Conservation (phyloP, 2,329 filamentous ascomycete species). For the Cercospora berteroae region DNA sequence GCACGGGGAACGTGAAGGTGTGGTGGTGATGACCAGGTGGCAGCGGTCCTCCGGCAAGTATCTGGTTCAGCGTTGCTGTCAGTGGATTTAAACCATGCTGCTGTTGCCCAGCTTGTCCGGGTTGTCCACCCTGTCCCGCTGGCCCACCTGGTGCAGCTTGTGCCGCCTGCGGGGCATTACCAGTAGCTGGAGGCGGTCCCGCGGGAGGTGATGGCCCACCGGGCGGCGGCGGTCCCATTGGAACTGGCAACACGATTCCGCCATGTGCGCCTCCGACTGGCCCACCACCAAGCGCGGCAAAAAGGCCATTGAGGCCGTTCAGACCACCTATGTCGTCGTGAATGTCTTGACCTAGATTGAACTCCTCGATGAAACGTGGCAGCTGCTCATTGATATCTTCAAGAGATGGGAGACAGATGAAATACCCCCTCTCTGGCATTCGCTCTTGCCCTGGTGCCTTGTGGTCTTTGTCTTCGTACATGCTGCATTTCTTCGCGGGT, state of each 20-base stretch:
- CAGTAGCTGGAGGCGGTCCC: neutral
- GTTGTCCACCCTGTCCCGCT: neutral
- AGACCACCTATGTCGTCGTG: slow-evolving; percentile 4
- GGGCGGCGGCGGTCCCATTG: neutral
- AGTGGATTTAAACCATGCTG: neutral
- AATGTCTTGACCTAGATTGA: slow-evolving; percentile 13
- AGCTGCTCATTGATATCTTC: slow-evolving; percentile 15
- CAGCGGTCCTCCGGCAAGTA: neutral
- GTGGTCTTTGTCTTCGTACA: slow-evolving; percentile 11
- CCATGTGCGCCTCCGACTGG: slow-evolving; percentile 1
- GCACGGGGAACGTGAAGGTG: neutral
- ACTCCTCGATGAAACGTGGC: slow-evolving; percentile 18
- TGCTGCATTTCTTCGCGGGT: neutral
- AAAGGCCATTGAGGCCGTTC: neutral
- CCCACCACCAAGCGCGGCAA: slow-evolving; percentile 1
- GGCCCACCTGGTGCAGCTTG: neutral
- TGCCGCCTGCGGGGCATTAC: neutral
- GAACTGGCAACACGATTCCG: slow-evolving; percentile 1
- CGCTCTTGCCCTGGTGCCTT: slow-evolving; percentile 8
- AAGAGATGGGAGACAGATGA: slow-evolving; percentile 14
- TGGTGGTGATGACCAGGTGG: neutral
- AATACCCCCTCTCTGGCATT: slow-evolving; percentile 15
- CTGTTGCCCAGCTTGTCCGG: neutral
- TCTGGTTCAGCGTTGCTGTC: slow-evolving; percentile 1
- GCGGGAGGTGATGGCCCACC: neutral